phyloP scores from a whole-genome alignment of 2,329 filamentous ascomycete species.

The Epichloe hybrida region DNA sequence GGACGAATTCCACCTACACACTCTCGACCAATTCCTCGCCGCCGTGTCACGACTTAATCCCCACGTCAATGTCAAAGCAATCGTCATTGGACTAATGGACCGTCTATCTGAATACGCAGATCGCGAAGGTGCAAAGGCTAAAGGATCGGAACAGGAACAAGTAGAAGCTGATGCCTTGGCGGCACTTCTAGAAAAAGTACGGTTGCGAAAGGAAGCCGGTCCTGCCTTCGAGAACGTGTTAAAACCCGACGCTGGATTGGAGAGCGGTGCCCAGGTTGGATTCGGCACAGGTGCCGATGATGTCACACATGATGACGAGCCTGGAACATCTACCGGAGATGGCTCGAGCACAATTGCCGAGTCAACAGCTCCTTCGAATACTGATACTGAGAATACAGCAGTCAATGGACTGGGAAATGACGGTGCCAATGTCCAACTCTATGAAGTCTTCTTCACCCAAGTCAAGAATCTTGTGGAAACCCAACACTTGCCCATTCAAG shows the following conservation, averaged over 20 bases:
- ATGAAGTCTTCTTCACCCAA: slow-evolving; percentile 95
- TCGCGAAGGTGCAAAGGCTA: slow-evolving; percentile 62
- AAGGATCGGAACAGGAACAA: slow-evolving; percentile 57
- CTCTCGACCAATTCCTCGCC: slow-evolving; percentile 84
- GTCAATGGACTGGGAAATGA: slow-evolving; percentile 30
- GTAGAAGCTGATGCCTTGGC: slow-evolving; percentile 73
- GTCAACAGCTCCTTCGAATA: slow-evolving; percentile 25
- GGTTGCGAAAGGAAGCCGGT: slow-evolving; percentile 44
- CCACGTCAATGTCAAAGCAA: slow-evolving; percentile 94
- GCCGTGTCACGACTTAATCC: slow-evolving; percentile 89
- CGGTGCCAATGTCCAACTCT: slow-evolving; percentile 67
- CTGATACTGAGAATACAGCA: slow-evolving; percentile 34
- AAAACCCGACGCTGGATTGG: slow-evolving; percentile 21
- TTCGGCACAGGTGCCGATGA: slow-evolving; percentile 21
- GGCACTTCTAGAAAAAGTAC: slow-evolving; percentile 64
- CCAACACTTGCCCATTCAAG: slow-evolving; percentile 82
- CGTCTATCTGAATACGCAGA: slow-evolving; percentile 89
- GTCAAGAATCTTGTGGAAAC: slow-evolving; percentile 87
- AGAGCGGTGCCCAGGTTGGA: slow-evolving; percentile 14
- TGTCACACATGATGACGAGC: slow-evolving; percentile 10
- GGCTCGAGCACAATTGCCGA: slow-evolving; percentile 16
- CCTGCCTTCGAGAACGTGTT: slow-evolving; percentile 7
- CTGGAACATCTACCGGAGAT: slow-evolving; percentile 16
- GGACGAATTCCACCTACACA: slow-evolving; percentile 95
- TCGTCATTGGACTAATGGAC: slow-evolving; percentile 97